phyloP scores from a whole-genome alignment of 306 rosid species.

The Alnus glutinosa region DNA sequence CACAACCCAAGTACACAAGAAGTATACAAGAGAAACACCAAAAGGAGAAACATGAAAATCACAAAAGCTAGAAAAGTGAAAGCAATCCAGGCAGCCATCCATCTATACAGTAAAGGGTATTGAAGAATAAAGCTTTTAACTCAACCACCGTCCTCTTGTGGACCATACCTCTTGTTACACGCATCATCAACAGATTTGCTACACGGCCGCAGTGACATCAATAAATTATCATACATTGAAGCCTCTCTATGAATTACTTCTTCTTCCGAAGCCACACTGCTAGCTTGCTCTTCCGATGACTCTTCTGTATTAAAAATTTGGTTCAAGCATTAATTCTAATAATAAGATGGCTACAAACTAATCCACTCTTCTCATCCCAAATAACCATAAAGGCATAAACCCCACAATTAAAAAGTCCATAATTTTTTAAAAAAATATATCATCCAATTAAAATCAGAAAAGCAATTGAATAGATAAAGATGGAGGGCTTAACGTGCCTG shows the following conservation, averaged over 20 bases:
- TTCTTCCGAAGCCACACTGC: conserved; percentile 17
- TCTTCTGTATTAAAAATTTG: conserved; percentile 17
- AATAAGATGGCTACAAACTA: background rate
- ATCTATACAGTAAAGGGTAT: too few relatives aligned
- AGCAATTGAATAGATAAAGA: background rate
- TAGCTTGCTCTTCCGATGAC: conserved; percentile 19
- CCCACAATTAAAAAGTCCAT: background rate
- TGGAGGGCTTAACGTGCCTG: conserved; percentile 28
- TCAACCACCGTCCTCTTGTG: too few relatives aligned
- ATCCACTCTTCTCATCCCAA: background rate
- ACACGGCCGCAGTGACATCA: conserved; percentile 36
- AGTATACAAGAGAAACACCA: too few relatives aligned
- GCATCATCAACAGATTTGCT: conserved; percentile 42
- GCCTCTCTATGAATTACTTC: conserved; percentile 30
- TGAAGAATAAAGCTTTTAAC: too few relatives aligned
- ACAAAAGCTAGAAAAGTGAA: too few relatives aligned
- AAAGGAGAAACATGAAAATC: too few relatives aligned
- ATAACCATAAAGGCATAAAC: background rate
- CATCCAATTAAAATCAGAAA: background rate
- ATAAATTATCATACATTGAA: conserved; percentile 41
- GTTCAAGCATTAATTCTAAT: background rate
- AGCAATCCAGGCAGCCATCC: too few relatives aligned
- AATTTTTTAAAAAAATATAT: background rate
- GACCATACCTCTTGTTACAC: conserved; percentile 40
- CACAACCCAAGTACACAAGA: too few relatives aligned